Base-by-base conservation (phyloP, 768 basidiomycete species). In the Rhodotorula paludigena region DNA sequence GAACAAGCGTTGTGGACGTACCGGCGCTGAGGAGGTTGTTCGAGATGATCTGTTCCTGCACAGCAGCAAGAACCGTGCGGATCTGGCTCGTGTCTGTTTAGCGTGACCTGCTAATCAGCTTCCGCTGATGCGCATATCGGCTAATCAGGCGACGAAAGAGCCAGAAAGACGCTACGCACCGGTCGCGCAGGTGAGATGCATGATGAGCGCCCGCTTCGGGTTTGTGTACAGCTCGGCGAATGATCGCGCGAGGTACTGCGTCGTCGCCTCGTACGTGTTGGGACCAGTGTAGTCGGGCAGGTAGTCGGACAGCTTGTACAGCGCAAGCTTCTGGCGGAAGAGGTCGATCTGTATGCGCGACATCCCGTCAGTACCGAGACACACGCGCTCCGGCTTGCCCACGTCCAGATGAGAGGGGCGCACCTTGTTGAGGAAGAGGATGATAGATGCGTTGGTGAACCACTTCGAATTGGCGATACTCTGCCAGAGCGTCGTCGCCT, bases 391-490 rank as follows among this genome's bases (percentile, higher is more conserved):
- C 14, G n/a, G 6, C 5, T 21, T 47, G 9, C 23, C n/a, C 20
- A 48, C 28, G 47, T 7, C n/a, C n/a, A 57, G 89, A 88, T 44
- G 89, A 90, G 52, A 84, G 81, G 92, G 81, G 79, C 96, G 92
- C 77, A 93, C 92, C 57, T 63, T 65, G 58, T 61, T 53, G 35
- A 66, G 60, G 57, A 64, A 47, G 39, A 68, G 75, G 78, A 92
- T 89, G 74, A 94, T 92, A 3, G 88, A 90, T 5, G 92, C 92
- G 80, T 90, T 89, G 77, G 89, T 86, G 78, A 94, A 93, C 91
- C 90, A 96, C 67, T 92, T 84, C 38, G 90, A 92, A 75, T 96
- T 96, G 81, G 91, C 91, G 82, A 97, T 94, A 55, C 91, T 94
- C 78, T 94, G 91, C 78, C 94, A 98, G 52, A 96, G 86, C 0